A percentile compares a stretch with the other conserved stretches of the same genome.
Evolutionary conservation across 2,329 filamentous ascomycete genomes (phyloP).

Genomic region (Botryotinia globosa): DNA sequence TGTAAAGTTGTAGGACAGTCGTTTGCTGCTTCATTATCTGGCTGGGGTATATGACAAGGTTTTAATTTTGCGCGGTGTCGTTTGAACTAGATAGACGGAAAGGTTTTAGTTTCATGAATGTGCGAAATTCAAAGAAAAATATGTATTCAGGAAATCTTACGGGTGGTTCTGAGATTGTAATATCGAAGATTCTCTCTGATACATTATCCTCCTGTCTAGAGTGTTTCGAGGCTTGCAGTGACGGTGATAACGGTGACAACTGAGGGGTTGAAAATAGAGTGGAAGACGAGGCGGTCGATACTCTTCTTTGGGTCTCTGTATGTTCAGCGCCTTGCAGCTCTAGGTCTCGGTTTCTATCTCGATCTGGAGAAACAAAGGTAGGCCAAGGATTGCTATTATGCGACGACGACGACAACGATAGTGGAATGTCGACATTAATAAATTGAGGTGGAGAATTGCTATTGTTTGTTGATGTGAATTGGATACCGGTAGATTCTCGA

Average conservation of each 20-base stretch:
- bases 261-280: neutral
- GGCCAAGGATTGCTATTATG: neutral
- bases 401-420: neutral
- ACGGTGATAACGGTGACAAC: neutral
- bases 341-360: neutral
- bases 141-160: neutral
- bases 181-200: conserved; percentile 11
- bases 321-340: neutral
- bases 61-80: conserved; percentile 32
- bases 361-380: neutral
- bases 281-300: neutral
- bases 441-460: neutral
- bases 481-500: neutral
- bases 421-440: neutral
- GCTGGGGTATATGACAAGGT: conserved; percentile 40
- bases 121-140: neutral
- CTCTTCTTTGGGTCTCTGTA: neutral
- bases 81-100: conserved; percentile 26
- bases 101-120: neutral
- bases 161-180: conserved; percentile 30
- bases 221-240: conserved; percentile 30
- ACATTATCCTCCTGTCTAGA: conserved; percentile 26
- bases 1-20: conserved; percentile 16
- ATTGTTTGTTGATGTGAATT: neutral
- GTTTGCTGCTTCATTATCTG: conserved; percentile 36